Percentiles rank a stretch among this genome's conserved stretches.
Evolutionary conservation across 495 filamentous ascomycete species (phyloP).

Genomic region (Penicillium psychrofluorescens): DNA sequence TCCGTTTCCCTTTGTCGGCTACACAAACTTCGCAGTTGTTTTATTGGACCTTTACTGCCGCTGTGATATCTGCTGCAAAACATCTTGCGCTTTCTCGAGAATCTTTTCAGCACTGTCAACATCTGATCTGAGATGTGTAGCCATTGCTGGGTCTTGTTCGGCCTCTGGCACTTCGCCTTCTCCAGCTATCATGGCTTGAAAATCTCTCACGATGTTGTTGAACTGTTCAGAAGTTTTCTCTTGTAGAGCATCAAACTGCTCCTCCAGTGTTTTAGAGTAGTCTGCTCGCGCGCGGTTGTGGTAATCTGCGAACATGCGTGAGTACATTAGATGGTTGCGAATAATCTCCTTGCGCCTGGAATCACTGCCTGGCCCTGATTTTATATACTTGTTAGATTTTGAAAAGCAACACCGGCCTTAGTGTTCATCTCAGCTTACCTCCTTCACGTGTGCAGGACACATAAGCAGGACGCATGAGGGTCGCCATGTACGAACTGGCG

Average conservation of each 20-base stretch:
- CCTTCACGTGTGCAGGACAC: constrained; percentile 3
- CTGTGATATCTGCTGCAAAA: neutral
- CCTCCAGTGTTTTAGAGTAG: neutral
- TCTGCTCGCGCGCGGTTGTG: neutral
- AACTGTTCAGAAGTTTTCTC: constrained; percentile 1
- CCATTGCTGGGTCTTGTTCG: constrained; percentile 1
- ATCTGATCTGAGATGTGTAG: neutral
- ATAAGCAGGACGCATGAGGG: constrained; percentile 15
- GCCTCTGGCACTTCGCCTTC: constrained; percentile 7
- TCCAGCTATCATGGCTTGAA: constrained; percentile 4
- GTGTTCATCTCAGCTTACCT: constrained; percentile 9
- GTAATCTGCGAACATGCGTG: constrained; percentile 1
- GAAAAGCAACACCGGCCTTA: neutral
- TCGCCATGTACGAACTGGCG: constrained; percentile 12
- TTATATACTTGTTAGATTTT: neutral
- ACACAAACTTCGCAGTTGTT: too few species aligned
- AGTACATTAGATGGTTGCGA: constrained; percentile 2
- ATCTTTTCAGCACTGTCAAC: neutral
- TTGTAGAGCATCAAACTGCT: neutral
- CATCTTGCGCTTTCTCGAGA: neutral
- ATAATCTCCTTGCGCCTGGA: constrained; percentile 6
- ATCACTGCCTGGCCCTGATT: constrained; percentile 6
- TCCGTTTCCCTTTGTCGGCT: too few species aligned
- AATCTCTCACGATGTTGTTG: constrained; percentile 2
- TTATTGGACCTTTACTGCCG: too few species aligned